phyloP scores from a whole-genome alignment of 2,329 filamentous ascomycete genomes.

The Trichoderma sp. region DNA sequence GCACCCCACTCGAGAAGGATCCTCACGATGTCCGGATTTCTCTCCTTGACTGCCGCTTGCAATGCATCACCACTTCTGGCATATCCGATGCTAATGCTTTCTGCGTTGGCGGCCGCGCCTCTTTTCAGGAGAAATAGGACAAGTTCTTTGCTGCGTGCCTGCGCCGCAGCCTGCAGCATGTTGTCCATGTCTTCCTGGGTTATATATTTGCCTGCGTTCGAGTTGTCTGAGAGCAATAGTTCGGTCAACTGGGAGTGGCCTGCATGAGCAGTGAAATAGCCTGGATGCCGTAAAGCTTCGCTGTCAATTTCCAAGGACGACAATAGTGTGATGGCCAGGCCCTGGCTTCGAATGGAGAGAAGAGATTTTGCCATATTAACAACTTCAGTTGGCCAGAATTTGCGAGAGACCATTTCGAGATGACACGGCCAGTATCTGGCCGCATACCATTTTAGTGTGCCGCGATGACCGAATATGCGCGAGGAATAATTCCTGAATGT shows the following conservation, averaged over 20 bases:
- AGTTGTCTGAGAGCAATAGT: background rate
- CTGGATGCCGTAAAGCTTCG: background rate
- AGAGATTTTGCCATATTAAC: background rate
- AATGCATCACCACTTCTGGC: background rate
- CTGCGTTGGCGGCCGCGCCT: constrained; percentile 14
- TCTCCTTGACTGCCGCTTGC: background rate
- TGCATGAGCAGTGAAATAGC: background rate
- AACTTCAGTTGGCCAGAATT: background rate
- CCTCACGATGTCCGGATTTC: background rate
- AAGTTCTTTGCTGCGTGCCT: background rate
- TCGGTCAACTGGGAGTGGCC: background rate
- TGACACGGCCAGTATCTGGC: background rate
- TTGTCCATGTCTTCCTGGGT: background rate
- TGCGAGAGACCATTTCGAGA: constrained; percentile 2
- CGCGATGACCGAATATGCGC: no score
- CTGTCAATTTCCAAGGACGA: no score
- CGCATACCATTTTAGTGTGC: background rate
- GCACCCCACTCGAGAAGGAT: background rate
- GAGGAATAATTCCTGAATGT: no score
- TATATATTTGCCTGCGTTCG: background rate
- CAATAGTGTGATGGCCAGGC: background rate
- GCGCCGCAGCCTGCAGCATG: background rate
- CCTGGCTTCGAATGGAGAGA: background rate
- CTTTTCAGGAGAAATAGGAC: background rate
- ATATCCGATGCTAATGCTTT: background rate